Conservation (phyloP, 2,329 filamentous ascomycete genomes). For the Penicillium sp. region DNA sequence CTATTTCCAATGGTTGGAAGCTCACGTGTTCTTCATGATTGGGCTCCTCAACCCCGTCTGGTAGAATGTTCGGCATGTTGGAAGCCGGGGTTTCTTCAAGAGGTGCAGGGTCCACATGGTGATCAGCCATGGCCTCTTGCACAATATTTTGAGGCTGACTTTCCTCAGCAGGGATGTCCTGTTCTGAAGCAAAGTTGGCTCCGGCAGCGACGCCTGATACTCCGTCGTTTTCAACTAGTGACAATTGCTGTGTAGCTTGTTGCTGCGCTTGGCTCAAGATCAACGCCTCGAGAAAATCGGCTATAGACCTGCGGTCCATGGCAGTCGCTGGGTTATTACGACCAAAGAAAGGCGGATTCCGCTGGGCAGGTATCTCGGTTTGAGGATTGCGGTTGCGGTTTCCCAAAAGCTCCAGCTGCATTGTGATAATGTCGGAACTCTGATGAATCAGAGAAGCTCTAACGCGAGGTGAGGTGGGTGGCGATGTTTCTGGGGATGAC, state of each 20-base stretch:
- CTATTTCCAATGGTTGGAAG: constrained; percentile 12
- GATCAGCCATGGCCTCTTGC: constrained; percentile 6
- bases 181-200: constrained; percentile 15
- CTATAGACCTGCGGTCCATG: constrained; percentile 30
- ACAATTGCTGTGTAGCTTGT: constrained; percentile 15
- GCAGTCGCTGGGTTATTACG: constrained; percentile 12
- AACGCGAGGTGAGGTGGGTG: constrained; percentile 43
- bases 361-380: constrained; percentile 9
- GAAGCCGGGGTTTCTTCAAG: constrained; percentile 10
- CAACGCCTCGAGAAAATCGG: constrained; percentile 38
- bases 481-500: constrained; percentile 43
- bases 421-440: constrained; percentile 45
- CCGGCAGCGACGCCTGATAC: constrained; percentile 23
- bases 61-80: constrained; percentile 26
- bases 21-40: constrained; percentile 19
- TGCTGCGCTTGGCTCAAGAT: constrained; percentile 32
- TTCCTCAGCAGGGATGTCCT: constrained; percentile 8
- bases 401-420: constrained; percentile 44
- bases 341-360: constrained; percentile 15
- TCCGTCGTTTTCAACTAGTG: constrained; percentile 22
- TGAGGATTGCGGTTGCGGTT: constrained; percentile 30
- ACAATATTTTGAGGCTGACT: constrained; percentile 4
- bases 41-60: constrained; percentile 34
- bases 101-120: constrained; percentile 8
- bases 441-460: constrained; percentile 46